Evolutionary conservation across 805 yeast genomes (phyloP).

Genomic region (Candida easanensis): DNA sequence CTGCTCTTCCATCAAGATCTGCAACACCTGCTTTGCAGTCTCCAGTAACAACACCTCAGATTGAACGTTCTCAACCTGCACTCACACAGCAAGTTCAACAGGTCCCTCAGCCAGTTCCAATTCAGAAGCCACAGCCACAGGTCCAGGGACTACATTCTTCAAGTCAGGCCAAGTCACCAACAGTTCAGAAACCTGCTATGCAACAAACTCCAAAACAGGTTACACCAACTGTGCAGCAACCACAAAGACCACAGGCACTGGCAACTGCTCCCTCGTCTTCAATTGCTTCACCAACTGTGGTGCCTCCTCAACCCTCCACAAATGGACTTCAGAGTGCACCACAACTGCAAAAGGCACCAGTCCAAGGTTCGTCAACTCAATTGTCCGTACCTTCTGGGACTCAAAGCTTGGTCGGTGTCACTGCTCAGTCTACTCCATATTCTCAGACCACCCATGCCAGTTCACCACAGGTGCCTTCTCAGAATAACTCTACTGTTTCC

Average conservation of each 20-base stretch:
- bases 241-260: background rate
- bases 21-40: conserved; percentile 12
- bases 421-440: conserved; percentile 9
- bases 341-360: conserved; percentile 4
- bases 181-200: background rate
- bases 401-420: background rate
- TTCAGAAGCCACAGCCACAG: background rate
- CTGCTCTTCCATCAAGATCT: conserved; percentile 19
- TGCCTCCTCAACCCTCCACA: background rate
- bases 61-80: background rate
- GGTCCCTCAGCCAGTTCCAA: conserved; percentile 2
- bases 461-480: conserved; percentile 3
- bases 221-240: background rate
- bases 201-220: background rate
- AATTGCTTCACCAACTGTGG: background rate
- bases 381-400: background rate
- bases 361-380: background rate
- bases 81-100: background rate
- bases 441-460: background rate
- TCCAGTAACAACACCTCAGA: background rate
- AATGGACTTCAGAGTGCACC: conserved; percentile 6
- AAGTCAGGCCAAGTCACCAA: too few species aligned
- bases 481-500: background rate
- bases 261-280: background rate
- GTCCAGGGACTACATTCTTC: background rate